Conservation (phyloP, 2,329 filamentous ascomycete genomes). For the Penicillium hesseltinei region DNA sequence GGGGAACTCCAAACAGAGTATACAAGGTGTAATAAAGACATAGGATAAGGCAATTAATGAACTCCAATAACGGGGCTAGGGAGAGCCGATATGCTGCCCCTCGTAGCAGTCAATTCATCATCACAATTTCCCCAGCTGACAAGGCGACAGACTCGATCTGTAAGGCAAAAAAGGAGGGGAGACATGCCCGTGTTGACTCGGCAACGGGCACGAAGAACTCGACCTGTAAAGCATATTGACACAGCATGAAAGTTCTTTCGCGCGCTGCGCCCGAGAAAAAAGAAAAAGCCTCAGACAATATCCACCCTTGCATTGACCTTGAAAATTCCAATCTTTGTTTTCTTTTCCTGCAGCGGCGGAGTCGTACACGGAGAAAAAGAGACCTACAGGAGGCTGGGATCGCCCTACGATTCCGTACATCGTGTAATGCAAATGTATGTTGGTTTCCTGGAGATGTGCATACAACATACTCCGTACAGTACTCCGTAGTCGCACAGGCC, state of each 20-base stretch:
- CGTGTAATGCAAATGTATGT: constrained; percentile 5
- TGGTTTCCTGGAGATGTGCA: constrained; percentile 1
- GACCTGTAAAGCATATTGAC: not conserved
- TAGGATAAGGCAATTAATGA: not conserved
- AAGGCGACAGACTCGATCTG: not conserved
- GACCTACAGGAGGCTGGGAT: constrained; percentile 16
- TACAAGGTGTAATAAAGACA: not conserved
- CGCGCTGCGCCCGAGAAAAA: not conserved
- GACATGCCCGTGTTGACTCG: constrained; percentile 5
- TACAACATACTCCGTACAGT: not conserved
- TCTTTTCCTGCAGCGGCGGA: constrained; percentile 6
- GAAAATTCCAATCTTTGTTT: constrained; percentile 8
- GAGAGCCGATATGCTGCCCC: not conserved
- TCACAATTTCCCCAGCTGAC: not conserved
- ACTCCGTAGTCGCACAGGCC: not conserved
- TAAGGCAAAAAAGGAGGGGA: constrained; percentile 4
- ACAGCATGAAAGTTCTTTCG: not conserved
- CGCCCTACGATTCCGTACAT: constrained; percentile 4
- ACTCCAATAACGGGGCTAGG: not conserved
- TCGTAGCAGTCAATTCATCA: not conserved
- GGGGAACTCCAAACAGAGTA: not conserved
- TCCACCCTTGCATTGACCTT: constrained; percentile 9
- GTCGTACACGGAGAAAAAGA: constrained; percentile 19
- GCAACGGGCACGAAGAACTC: constrained; percentile 1
- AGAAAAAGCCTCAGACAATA: not conserved